phyloP scores from a whole-genome alignment of 1,284 basidiomycete genomes.

The Mixia osmundae region DNA sequence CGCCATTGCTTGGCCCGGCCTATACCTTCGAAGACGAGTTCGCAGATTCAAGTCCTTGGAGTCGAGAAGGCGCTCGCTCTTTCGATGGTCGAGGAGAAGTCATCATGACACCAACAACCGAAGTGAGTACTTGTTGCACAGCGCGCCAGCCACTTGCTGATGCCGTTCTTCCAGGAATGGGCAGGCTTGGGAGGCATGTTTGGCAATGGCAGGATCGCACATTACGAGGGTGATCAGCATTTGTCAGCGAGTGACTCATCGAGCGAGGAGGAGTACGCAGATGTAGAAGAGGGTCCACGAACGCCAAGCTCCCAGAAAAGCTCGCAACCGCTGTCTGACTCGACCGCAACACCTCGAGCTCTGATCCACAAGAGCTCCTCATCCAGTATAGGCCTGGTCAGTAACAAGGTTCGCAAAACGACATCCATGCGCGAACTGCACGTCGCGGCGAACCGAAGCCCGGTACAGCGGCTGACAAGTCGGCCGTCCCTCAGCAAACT shows the following conservation, averaged over 20 bases:
- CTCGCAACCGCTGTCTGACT: neutral
- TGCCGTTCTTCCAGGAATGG: neutral
- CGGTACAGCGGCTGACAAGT: neutral
- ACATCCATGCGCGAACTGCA: neutral
- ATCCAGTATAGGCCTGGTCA: neutral
- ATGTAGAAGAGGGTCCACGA: neutral
- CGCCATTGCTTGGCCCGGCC: no score
- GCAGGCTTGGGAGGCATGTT: neutral
- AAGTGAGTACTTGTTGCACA: neutral
- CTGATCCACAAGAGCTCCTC: neutral
- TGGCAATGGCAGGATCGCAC: neutral
- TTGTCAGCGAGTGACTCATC: neutral
- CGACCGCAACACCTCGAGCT: neutral
- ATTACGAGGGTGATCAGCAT: neutral
- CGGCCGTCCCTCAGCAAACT: neutral
- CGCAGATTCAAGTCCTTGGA: no score
- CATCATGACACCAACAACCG: neutral
- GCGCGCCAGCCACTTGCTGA: constrained; percentile 4
- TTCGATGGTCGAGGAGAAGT: neutral
- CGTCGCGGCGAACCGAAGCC: neutral
- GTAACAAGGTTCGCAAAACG: neutral
- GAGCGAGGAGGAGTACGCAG: neutral
- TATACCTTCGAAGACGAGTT: no score
- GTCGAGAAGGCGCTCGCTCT: no score
- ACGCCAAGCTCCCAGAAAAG: neutral